Evolutionary conservation across 108 stramenopile genomes (phyloP).

Genomic region (Craspedostauros australis): DNA sequence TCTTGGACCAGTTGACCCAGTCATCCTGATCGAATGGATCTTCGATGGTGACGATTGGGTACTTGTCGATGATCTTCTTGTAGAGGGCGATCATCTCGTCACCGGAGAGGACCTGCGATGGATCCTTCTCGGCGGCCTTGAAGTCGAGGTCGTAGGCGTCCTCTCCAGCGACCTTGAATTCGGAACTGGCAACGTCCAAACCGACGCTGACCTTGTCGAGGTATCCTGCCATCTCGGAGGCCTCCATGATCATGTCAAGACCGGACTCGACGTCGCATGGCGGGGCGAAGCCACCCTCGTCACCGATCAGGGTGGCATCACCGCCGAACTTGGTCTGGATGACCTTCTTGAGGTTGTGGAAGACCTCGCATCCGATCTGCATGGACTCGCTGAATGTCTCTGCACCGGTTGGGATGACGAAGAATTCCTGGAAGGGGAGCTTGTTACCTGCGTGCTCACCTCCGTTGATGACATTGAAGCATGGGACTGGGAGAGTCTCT

Average conservation of each 20-base stretch:
- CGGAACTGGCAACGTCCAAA: slow-evolving; percentile 97
- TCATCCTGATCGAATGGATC: slow-evolving; percentile 99
- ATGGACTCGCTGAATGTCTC: slow-evolving; percentile 92
- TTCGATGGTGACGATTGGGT: slow-evolving; percentile 99
- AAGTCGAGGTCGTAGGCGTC: slow-evolving; percentile 98
- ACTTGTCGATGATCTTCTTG: slow-evolving; percentile 84
- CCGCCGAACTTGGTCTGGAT: slow-evolving; percentile 99
- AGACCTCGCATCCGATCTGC: slow-evolving; percentile 98
- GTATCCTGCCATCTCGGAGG: slow-evolving; percentile 93
- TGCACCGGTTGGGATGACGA: slow-evolving; percentile 98
- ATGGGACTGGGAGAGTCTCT: slow-evolving; percentile 94
- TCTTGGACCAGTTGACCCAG: slow-evolving; percentile 95
- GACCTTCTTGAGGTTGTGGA: slow-evolving; percentile 95
- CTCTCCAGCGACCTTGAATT: slow-evolving; percentile 93
- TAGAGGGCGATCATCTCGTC: slow-evolving; percentile 94
- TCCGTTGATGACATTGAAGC: slow-evolving; percentile 99
- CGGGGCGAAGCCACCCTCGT: slow-evolving; percentile 99
- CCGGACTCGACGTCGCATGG: slow-evolving; percentile 90
- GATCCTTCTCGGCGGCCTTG: slow-evolving; percentile 85
- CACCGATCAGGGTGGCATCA: slow-evolving; percentile 97
- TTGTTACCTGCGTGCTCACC: slow-evolving; percentile 99
- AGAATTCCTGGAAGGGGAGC: slow-evolving; percentile 99
- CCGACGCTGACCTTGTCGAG: slow-evolving; percentile 92
- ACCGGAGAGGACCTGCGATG: slow-evolving; percentile 76
- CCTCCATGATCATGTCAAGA: slow-evolving; percentile 97